Evolutionary conservation across 1,284 basidiomycete species (phyloP).

Genomic region (Caloboletus inedulis): DNA sequence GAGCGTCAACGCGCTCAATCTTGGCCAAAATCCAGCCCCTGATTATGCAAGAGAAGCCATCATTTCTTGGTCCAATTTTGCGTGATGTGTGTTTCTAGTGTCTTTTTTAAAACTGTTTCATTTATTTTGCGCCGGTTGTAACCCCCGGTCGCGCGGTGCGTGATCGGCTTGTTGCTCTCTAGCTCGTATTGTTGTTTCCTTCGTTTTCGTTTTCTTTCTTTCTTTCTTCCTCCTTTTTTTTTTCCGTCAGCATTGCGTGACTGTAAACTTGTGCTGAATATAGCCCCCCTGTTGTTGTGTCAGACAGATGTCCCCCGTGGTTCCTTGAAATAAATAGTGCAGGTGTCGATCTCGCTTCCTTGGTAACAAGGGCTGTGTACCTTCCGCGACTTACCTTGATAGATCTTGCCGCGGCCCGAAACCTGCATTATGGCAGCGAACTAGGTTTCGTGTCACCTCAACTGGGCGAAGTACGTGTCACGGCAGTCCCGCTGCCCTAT

Average conservation of each 20-base stretch:
- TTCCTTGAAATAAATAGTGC: neutral
- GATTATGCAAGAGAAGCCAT: constrained; percentile 42
- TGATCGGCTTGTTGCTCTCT: neutral
- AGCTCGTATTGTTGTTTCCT: neutral
- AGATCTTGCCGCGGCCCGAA: neutral
- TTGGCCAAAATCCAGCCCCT: constrained; percentile 12
- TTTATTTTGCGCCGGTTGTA: neutral
- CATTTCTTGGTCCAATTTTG: constrained; percentile 69
- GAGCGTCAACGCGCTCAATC: constrained; percentile 42
- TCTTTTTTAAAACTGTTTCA: neutral
- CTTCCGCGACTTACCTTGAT: neutral
- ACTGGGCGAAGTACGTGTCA: neutral
- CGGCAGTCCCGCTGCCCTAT: neutral
- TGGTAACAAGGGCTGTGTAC: neutral
- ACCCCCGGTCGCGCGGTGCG: neutral
- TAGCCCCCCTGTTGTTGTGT: neutral
- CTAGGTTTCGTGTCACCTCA: neutral
- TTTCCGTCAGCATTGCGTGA: neutral
- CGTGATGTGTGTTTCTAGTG: constrained; percentile 2
- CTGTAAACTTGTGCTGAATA: neutral
- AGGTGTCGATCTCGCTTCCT: neutral
- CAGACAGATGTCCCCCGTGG: neutral
- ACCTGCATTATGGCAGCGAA: neutral
- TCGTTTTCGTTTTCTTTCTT: too few species aligned
- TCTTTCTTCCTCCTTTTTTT: too few species aligned